Percentiles rank a stretch among this genome's conserved stretches.
These are phyloP conservation scores for Tolypocladium pustulatum DNA, from an alignment of 2,329 filamentous ascomycete species.

Conservation along the genomic window DNA sequence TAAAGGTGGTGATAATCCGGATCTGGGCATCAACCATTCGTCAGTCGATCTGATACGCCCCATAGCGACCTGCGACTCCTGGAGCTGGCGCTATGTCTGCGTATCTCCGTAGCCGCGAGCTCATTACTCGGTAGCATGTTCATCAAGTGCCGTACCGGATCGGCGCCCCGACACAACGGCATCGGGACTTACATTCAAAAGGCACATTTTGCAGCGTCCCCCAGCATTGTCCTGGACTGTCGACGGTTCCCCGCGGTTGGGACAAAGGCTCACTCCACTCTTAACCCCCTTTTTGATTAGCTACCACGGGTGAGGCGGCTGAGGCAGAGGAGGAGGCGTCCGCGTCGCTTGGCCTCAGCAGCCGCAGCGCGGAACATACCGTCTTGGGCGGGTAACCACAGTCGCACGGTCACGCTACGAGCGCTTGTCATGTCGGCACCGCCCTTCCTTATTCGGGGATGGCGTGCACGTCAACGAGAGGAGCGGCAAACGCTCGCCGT, in stretches of 20 bases:
- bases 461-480: not conserved
- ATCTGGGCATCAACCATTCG: not conserved
- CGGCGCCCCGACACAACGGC: not conserved
- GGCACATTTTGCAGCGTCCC: not conserved
- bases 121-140: not conserved
- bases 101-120: not conserved
- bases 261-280: not conserved
- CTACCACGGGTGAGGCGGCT: slow-evolving; percentile 3
- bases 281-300: not conserved
- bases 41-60: not conserved
- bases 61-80: not conserved
- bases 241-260: not conserved
- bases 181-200: not conserved
- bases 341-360: not conserved
- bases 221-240: not conserved
- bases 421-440: not conserved
- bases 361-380: slow-evolving; percentile 4
- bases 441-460: not conserved
- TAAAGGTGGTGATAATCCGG: not conserved
- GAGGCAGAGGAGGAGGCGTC: not conserved
- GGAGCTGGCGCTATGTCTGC: not conserved
- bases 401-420: slow-evolving; percentile 1
- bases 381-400: not conserved
- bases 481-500: not conserved
- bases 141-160: not conserved